Evolutionary conservation across 2,329 filamentous ascomycete genomes (phyloP), one percentile per base, ranked within the genome.

Genomic region (Aureobasidium sp.): DNA sequence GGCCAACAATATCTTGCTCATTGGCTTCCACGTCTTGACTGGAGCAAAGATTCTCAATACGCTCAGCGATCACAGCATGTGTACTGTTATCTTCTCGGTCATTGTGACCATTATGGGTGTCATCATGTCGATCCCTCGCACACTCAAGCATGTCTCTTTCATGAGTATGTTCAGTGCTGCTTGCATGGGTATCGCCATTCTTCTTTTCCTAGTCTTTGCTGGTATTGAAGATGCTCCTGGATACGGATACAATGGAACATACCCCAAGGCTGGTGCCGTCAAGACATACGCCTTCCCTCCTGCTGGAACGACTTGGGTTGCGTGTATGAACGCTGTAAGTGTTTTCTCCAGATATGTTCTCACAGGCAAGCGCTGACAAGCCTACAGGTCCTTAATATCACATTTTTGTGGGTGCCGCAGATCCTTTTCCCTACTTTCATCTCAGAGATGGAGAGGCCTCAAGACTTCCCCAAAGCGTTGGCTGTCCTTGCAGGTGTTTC

Each of bases 401-500:
- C 77, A 17, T 80, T 80, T 67, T 71, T 80, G 50, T 80, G 78
- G 78, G 77, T 80, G 0, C 78, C 79, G 1, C 79, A 81, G 63
- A 80, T 80, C 62, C 74, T 81, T 29, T 80, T 81, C 68, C 79
- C 79, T 1, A 78, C 76, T 15, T 81, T 81, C 69, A 80, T 81
- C 69, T 67, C 78, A 36, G 79, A 81, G 64, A 80, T 80, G 78
- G 75, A 80, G 63, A 69, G 68, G 13, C 79, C 79, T 1, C 75
- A 80, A 52, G 79, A 81, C 68, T 81, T 81, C 69, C 78, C 79
- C 48, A 81, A 81, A 63, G 71, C 78, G 2, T 73, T 81, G 39
- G 77, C 78, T 2, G 78, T 81, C 39, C 70, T 81, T 4, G 68
- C 75, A 2, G 74, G 23, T 2, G 76, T 80, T 48, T 80, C 77